Conservation (phyloP, 768 basidiomycete species). For the Boletus pseudopeckii region DNA sequence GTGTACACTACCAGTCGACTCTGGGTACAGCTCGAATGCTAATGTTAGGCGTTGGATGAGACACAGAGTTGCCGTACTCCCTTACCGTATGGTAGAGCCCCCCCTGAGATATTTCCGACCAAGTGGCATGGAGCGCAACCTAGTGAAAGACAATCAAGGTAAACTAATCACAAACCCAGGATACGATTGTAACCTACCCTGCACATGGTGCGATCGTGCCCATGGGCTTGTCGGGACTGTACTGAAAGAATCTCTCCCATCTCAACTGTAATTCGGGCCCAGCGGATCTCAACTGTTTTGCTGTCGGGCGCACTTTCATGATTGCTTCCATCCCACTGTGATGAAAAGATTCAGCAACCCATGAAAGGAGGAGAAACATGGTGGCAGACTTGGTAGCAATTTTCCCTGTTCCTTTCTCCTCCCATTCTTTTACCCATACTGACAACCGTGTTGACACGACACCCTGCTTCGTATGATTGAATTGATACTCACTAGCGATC, state of each 20-base stretch:
- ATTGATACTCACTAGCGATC: constrained; percentile 34
- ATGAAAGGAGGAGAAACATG: not conserved
- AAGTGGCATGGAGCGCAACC: constrained; percentile 15
- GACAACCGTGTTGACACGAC: not conserved
- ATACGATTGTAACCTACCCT: constrained; percentile 31
- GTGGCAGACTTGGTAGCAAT: constrained; percentile 51
- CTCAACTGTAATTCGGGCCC: constrained; percentile 42
- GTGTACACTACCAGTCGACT: constrained; percentile 46
- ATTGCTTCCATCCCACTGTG: constrained; percentile 51
- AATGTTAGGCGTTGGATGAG: not conserved
- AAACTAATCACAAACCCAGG: not conserved
- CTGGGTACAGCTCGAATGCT: constrained; percentile 39
- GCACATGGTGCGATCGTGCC: constrained; percentile 39
- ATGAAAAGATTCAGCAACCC: not conserved
- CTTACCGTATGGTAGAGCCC: constrained; percentile 35
- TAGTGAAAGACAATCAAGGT: constrained; percentile 2
- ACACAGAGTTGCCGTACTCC: not conserved
- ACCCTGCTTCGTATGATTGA: constrained; percentile 2
- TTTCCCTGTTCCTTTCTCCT: constrained; percentile 41
- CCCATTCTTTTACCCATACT: constrained; percentile 34
- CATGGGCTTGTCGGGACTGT: constrained; percentile 57
- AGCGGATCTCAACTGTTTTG: constrained; percentile 46
- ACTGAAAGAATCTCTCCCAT: constrained; percentile 52
- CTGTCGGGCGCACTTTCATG: constrained; percentile 50
- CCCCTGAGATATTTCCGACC: constrained; percentile 28